Evolutionary conservation across 1,284 basidiomycete species (phyloP).

Genomic region (Ganoderma sinense): DNA sequence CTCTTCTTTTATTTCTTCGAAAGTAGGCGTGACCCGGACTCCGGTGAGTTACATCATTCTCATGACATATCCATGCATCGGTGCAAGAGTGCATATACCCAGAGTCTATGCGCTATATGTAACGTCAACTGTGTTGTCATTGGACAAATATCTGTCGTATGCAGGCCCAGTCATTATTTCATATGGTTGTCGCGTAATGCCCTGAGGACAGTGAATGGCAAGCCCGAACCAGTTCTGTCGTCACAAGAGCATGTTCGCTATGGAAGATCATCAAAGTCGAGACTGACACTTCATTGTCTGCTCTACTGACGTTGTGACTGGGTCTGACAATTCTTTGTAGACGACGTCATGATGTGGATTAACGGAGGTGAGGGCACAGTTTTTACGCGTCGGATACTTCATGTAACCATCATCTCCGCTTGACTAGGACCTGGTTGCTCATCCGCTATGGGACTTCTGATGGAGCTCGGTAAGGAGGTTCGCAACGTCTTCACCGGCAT

Average conservation of each 20-base stretch:
- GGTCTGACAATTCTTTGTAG: constrained; percentile 33
- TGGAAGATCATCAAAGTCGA: not conserved
- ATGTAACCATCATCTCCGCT: not conserved
- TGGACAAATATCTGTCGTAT: not conserved
- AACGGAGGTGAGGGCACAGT: constrained; percentile 57
- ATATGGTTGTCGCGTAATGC: not conserved
- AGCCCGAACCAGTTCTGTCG: not conserved
- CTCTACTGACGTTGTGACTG: not conserved
- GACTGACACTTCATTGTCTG: not conserved
- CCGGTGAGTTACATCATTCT: constrained; percentile 45
- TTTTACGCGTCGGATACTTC: not conserved
- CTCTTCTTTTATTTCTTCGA: constrained; percentile 91
- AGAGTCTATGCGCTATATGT: not conserved
- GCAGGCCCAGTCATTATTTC: not conserved
- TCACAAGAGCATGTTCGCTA: not conserved
- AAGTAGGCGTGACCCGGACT: constrained; percentile 70
- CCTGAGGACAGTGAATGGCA: not conserved
- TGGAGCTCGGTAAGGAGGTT: constrained; percentile 47
- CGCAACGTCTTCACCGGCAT: no score
- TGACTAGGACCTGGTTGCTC: constrained; percentile 63
- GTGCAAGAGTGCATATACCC: not conserved
- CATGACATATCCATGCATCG: not conserved
- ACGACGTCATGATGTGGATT: constrained; percentile 79
- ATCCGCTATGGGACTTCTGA: constrained; percentile 70
- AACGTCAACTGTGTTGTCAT: not conserved